Conservation (phyloP, 192 early-diverging fungal species). For the Podochytrium sp. region DNA sequence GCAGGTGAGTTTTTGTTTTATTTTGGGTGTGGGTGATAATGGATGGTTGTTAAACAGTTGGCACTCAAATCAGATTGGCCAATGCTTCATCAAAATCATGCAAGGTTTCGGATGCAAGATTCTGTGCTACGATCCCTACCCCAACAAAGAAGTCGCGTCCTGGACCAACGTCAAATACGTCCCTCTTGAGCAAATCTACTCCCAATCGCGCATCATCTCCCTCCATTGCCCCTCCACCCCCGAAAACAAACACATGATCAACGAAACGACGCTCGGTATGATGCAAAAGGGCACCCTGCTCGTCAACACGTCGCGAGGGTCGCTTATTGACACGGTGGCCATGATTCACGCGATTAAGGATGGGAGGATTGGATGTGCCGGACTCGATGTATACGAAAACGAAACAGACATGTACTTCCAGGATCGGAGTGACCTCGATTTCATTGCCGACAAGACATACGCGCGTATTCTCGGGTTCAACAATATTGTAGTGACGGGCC, state of each 20-base stretch:
- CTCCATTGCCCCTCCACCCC: constrained; percentile 49
- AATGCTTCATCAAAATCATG: constrained; percentile 48
- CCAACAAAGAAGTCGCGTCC: constrained; percentile 33
- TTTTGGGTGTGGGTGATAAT: too few species aligned
- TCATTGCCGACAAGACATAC: constrained; percentile 46
- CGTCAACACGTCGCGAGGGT: constrained; percentile 53
- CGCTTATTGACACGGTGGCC: constrained; percentile 44
- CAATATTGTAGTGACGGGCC: constrained; percentile 52
- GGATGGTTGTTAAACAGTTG: constrained; percentile 13
- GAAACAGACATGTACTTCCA: constrained; percentile 49
- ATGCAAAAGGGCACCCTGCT: constrained; percentile 51
- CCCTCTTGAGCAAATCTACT: constrained; percentile 42
- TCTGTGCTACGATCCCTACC: constrained; percentile 52
- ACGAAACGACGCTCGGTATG: constrained; percentile 41
- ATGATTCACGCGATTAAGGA: constrained; percentile 49
- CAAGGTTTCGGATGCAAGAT: constrained; percentile 53
- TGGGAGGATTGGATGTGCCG: constrained; percentile 45
- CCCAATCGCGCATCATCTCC: constrained; percentile 45
- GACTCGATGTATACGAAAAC: constrained; percentile 60
- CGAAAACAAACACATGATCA: constrained; percentile 49
- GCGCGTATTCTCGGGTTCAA: constrained; percentile 46
- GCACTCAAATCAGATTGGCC: constrained; percentile 49
- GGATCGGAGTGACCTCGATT: constrained; percentile 29
- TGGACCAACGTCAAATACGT: constrained; percentile 36
- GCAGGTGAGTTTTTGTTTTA: constrained; percentile 50